Evolutionary conservation across 108 stramenopile species (phyloP), one percentile per base, ranked within the genome.

Genomic region (Epipyxis sp.): DNA sequence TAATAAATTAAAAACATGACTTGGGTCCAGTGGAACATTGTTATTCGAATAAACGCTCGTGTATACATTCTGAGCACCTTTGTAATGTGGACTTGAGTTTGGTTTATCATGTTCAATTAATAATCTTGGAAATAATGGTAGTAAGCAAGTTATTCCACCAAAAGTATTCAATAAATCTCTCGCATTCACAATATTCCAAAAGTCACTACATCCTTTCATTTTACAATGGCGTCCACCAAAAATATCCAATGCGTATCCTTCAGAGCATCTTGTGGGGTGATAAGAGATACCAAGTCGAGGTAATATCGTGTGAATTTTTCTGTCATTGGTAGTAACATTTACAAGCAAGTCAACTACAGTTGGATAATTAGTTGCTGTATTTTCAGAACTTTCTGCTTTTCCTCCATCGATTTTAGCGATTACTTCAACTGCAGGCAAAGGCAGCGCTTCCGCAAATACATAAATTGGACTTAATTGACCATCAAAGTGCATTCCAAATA

Each of bases 391-490:
- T 65, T 65, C 61, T 6, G 6, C 3, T 6, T 42, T 13, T 42
- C 71, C 71, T 37, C 29, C 65, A 37, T 74, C 71, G 3, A 32
- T 34, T n/a, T 42, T 13, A 42, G 34, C 34, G 6, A 74, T 6
- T 29, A 32, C 25, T 39, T 74, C 41, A 6, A 74, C 34, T 3
- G 32, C 50, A 3, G 20, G n/a, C 6, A 29, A 42, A 42, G 44
- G 34, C 25, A 74, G 10, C 43, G 50, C 71, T 74, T 74, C 71
- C 6, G 16, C 3, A 27, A 74, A 57, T 6, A 74, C 10, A 74
- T 57, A 74, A 54, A 74, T 37, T 10, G 71, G 71, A 27, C 71
- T 42, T 32, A 74, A 43, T 74, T 74, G 71, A 3, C 71, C 71
- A 74, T 74, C 50, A 74, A 74, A 74, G 25, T 74, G 16, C n/a